These are phyloP conservation scores for Ophiognomonia clavigignenti-juglandacearum DNA, from an alignment of 2,329 filamentous ascomycete genomes.

Conservation along the genomic window DNA sequence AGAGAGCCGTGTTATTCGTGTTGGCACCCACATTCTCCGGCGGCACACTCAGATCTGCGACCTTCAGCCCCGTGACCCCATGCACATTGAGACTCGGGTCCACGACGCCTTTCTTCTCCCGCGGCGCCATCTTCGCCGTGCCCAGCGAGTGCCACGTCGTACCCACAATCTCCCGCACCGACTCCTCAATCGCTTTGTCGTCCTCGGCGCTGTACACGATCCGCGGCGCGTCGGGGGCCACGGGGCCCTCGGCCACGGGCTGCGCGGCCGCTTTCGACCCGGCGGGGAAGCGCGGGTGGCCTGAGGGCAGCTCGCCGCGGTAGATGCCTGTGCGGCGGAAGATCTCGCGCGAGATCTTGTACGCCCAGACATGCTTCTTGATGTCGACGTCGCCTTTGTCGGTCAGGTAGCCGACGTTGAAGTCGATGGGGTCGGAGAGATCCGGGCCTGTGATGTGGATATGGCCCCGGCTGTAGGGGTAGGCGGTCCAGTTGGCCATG, in stretches of 20 bases:
- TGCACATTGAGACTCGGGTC: slow-evolving; percentile 37
- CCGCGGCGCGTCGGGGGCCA: slow-evolving; percentile 24
- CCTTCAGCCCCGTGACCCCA: slow-evolving; percentile 35
- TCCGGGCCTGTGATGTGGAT: slow-evolving; percentile 50
- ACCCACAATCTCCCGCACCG: slow-evolving; percentile 30
- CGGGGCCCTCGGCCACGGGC: slow-evolving; percentile 19
- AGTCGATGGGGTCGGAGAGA: slow-evolving; percentile 42
- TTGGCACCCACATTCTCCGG: slow-evolving; percentile 38
- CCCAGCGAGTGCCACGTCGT: slow-evolving; percentile 41
- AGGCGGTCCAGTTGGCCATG: slow-evolving; percentile 46
- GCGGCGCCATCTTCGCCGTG: slow-evolving; percentile 40
- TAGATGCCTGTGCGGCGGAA: slow-evolving; percentile 49
- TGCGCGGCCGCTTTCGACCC: slow-evolving; percentile 33
- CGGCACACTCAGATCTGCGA: slow-evolving; percentile 32
- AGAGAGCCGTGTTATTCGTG: slow-evolving; percentile 37
- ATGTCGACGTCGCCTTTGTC: slow-evolving; percentile 48
- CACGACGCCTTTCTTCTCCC: slow-evolving; percentile 36
- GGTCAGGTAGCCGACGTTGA: slow-evolving; percentile 52
- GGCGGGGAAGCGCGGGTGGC: slow-evolving; percentile 40
- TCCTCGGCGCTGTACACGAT: slow-evolving; percentile 41
- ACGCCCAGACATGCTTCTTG: slow-evolving; percentile 55
- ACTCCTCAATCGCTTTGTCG: slow-evolving; percentile 40
- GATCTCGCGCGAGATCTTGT: slow-evolving; percentile 59
- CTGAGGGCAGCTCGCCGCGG: slow-evolving; percentile 37
- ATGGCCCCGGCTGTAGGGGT: slow-evolving; percentile 55